These are phyloP conservation scores for Cytospora piceicola DNA, from an alignment of 2,329 filamentous ascomycete genomes.

Conservation along the genomic window DNA sequence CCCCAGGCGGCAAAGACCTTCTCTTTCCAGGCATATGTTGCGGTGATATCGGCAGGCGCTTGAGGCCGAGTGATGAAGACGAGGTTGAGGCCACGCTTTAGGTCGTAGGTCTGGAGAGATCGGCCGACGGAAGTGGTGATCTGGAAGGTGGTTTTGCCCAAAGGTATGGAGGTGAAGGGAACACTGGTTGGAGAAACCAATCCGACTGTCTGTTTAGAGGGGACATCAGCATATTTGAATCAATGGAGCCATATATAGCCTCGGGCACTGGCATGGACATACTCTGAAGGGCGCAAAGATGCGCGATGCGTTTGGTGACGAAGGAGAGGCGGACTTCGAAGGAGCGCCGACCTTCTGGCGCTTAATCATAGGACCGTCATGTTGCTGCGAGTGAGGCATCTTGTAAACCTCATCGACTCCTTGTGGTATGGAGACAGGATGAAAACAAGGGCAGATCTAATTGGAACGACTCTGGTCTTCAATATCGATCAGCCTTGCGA, in stretches of 20 bases:
- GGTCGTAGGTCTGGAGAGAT: constrained; percentile 92
- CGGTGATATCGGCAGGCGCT: constrained; percentile 83
- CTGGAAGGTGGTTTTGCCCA: constrained; percentile 95
- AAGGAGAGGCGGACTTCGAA: constrained; percentile 43
- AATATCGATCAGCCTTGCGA: constrained; percentile 1
- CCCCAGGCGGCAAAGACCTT: constrained; percentile 91
- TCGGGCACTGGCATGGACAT: constrained; percentile 42
- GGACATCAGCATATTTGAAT: constrained; percentile 9
- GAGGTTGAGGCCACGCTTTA: constrained; percentile 86
- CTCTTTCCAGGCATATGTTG: constrained; percentile 85
- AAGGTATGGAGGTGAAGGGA: constrained; percentile 84
- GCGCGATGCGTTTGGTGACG: constrained; percentile 62
- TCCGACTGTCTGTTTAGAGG: constrained; percentile 76
- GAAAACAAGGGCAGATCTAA: not conserved
- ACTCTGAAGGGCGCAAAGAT: constrained; percentile 95
- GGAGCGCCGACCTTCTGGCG: constrained; percentile 68
- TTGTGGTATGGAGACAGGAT: not conserved
- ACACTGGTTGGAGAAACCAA: constrained; percentile 89
- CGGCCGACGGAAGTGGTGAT: constrained; percentile 93
- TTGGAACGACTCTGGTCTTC: constrained; percentile 8
- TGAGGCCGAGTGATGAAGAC: constrained; percentile 92
- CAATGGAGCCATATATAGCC: constrained; percentile 7
- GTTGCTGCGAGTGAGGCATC: constrained; percentile 60
- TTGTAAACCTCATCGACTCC: constrained; percentile 30
- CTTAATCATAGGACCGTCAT: constrained; percentile 70